Conservation (phyloP, 2,329 filamentous ascomycete genomes). For the Microsporum audouinii region DNA sequence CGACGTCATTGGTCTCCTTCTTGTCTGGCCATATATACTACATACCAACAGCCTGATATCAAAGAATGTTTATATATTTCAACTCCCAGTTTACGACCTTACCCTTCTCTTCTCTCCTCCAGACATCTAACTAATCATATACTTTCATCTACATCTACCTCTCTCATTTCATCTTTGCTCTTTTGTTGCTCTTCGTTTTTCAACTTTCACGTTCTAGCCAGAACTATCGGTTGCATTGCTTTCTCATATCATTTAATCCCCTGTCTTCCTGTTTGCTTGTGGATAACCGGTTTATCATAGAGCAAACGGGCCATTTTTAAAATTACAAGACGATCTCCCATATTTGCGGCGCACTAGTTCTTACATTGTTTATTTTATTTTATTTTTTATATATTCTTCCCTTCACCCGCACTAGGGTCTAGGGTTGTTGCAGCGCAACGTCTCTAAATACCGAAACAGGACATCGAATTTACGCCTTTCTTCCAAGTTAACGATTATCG, state of each 20-base stretch:
- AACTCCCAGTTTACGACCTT: neutral
- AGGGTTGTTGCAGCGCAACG: conserved; percentile 3
- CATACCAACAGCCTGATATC: neutral
- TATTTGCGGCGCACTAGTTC: neutral
- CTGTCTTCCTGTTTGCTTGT: conserved; percentile 3
- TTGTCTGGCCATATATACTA: neutral
- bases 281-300: conserved; percentile 4
- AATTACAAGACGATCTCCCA: neutral
- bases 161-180: neutral
- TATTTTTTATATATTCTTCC: conserved; percentile 5
- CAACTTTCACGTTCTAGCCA: neutral
- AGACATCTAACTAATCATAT: neutral
- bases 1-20: neutral
- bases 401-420: neutral
- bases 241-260: neutral
- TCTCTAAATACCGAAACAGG: neutral
- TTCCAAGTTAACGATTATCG: neutral
- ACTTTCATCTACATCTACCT: neutral
- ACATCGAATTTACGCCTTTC: neutral
- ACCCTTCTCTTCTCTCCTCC: neutral
- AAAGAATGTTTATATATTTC: neutral
- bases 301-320: conserved; percentile 8
- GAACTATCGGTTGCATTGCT: neutral
- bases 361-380: conserved; percentile 5
- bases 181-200: neutral